Percentiles rank a stretch among this genome's conserved stretches.
phyloP scores from a whole-genome alignment of 2,329 filamentous ascomycete species.

The Trichophyton rubrum region DNA sequence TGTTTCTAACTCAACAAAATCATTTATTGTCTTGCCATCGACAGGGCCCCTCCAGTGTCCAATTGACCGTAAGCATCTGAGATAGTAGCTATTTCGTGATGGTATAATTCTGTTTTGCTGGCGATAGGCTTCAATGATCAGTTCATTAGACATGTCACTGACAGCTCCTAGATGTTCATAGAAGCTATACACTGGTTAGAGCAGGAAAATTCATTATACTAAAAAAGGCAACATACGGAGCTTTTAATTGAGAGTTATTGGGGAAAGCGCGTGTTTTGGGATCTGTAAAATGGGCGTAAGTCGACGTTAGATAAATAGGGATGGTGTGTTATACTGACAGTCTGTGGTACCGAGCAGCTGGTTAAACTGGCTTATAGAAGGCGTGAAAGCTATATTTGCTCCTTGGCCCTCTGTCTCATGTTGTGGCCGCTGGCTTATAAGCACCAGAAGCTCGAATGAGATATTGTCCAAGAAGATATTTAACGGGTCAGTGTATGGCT shows the following conservation, averaged over 20 bases:
- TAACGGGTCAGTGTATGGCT: constrained; percentile 29
- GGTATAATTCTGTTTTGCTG: constrained; percentile 47
- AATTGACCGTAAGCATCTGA: constrained; percentile 52
- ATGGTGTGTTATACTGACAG: constrained; percentile 20
- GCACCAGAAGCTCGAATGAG: constrained; percentile 43
- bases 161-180: constrained; percentile 53
- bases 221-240: constrained; percentile 20
- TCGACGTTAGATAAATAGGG: not conserved
- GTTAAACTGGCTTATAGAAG: constrained; percentile 31
- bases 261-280: not conserved
- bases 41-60: constrained; percentile 38
- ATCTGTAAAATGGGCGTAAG: constrained; percentile 3
- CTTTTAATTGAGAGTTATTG: not conserved
- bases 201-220: not conserved
- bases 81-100: constrained; percentile 45
- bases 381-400: constrained; percentile 19
- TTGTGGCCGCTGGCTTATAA: constrained; percentile 36
- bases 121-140: constrained; percentile 52
- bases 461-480: constrained; percentile 47
- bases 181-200: constrained; percentile 24
- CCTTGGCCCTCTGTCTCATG: constrained; percentile 28
- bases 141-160: constrained; percentile 48
- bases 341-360: constrained; percentile 23
- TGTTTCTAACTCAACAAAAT: constrained; percentile 45
- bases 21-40: constrained; percentile 43